Percentiles rank a stretch among this genome's conserved stretches.
phyloP scores from a whole-genome alignment of 306 rosid species.

The Malus orientalis region DNA sequence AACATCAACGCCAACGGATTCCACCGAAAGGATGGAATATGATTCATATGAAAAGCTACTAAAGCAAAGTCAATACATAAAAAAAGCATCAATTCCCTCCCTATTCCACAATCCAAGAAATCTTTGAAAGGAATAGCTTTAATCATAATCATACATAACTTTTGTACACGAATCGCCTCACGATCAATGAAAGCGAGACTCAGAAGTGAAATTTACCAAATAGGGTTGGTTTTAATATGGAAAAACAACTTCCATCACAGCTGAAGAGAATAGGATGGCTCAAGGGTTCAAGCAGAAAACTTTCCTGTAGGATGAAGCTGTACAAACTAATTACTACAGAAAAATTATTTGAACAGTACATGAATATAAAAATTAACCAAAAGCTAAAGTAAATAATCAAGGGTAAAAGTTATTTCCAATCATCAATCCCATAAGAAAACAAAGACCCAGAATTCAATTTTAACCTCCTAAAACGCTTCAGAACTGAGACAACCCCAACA shows the following conservation, averaged over 20 bases:
- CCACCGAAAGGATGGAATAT: background rate
- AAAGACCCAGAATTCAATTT: background rate
- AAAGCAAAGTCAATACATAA: background rate
- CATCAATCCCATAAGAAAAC: background rate
- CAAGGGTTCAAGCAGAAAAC: background rate
- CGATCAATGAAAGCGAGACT: background rate
- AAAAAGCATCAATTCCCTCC: background rate
- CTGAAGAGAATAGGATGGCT: background rate
- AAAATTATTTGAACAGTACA: background rate
- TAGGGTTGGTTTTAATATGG: background rate
- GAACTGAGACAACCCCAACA: conserved; percentile 7
- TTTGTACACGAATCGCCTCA: background rate
- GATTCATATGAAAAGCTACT: background rate
- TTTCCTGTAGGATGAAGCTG: background rate
- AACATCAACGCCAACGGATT: background rate
- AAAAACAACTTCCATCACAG: background rate
- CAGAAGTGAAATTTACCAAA: background rate
- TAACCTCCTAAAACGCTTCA: background rate
- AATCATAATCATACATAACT: background rate
- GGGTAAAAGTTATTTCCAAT: background rate
- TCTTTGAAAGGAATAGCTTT: background rate
- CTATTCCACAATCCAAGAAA: background rate
- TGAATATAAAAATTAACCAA: background rate
- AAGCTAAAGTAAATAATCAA: background rate
- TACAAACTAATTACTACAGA: background rate